Evolutionary conservation across 305 asterid genomes (phyloP).

Genomic region (Fraxinus baroniana): DNA sequence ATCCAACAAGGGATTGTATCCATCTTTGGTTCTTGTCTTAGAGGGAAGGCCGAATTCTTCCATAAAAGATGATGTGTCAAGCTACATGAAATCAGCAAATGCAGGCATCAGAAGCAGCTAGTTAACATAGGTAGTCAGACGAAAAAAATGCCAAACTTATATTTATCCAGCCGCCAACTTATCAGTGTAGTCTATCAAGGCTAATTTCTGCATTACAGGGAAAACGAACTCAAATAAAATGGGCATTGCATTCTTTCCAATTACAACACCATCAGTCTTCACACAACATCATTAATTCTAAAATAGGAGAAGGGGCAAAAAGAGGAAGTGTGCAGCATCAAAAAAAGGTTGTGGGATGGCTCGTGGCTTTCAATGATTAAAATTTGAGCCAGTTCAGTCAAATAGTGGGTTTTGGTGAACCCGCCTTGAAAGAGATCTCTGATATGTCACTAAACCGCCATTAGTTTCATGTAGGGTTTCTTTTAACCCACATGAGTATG

Average conservation of each 20-base stretch:
- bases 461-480: not conserved
- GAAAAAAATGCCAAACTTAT: not conserved
- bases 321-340: not conserved
- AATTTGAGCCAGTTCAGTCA: not conserved
- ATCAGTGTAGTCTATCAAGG: not conserved
- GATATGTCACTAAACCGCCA: not conserved
- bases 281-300: not conserved
- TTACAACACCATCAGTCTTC: not conserved
- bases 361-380: not conserved
- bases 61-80: conserved; percentile 88
- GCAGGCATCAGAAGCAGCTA: not conserved
- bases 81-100: conserved; percentile 38
- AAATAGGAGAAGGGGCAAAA: not conserved
- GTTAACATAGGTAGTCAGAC: conserved; percentile 17
- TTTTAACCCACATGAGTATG: not conserved
- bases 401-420: not conserved
- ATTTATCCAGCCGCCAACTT: not conserved
- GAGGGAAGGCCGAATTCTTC: conserved; percentile 94
- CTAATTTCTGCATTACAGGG: not conserved
- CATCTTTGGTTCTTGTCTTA: conserved; percentile 89
- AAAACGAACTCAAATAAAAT: not conserved
- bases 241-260: not conserved
- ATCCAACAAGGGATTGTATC: conserved; percentile 95
- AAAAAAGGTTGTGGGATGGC: not conserved
- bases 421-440: not conserved